Evolutionary conservation across 2,329 filamentous ascomycete species (phyloP), one percentile per base, ranked within the genome.

Genomic region (Venturia pyrina): DNA sequence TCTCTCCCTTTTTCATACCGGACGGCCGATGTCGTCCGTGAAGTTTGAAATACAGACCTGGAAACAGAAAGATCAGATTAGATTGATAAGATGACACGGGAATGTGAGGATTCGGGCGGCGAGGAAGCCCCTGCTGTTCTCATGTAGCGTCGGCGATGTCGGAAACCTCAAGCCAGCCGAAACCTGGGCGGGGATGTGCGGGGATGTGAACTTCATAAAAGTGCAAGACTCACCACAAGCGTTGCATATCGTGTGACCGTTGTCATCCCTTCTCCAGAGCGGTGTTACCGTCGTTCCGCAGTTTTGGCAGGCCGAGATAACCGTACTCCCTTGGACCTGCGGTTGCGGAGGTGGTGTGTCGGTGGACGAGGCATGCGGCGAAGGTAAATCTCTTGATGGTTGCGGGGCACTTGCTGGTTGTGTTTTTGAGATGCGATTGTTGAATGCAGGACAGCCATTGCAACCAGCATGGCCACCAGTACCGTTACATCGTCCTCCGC

Each of bases 1-100:
- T 99, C 34, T 96, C 90, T 3, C 91, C 89, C 76, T 97, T 98
- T 78, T 98, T 99, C 95, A 99, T 98, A n/a, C 91, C 91, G 5
- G 95, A 91, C 0, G 95, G 95, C 53, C 95, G 85, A 76, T 97
- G 93, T 40, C 92, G 87, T 65, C 93, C 93, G 74, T 99, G 95
- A 2, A 99, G 86, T 77, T 98, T 98, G 79, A 96, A 92, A 76
- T 99, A 99, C 3, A 99, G 80, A 5, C 93, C 92, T 96, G 37
- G 6, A 5, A 40, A 53, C 24, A 4, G 13, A 17, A 1, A 37
- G 11, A 60, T 44, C 19, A 21, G 53, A 65, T 65, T 44, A 70
- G 41, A 61, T 19, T 46, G 19, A 41, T 61, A 24, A 69, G 60
- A 37, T 43, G 62, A 43, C 57, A 43, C 57, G 40, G 17, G 15